Evolutionary conservation across 176 grass and related monocot species (phyloP).

Genomic region (Bolboschoenus planiculmis): DNA sequence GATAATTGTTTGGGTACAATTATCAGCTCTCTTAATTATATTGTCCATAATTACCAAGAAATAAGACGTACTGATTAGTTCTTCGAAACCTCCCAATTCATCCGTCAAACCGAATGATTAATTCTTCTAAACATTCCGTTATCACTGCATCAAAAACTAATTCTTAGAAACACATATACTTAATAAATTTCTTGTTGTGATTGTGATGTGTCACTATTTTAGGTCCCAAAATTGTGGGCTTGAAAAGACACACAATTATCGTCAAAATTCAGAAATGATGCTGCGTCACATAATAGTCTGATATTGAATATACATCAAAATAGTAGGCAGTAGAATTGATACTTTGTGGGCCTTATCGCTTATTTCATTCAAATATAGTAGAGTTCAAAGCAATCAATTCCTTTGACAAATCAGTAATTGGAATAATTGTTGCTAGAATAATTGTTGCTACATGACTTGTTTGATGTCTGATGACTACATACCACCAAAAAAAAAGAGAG

Average conservation of each 20-base stretch:
- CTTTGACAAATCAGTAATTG: not conserved
- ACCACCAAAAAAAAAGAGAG: not conserved
- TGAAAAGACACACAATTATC: not conserved
- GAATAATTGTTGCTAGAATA: conserved; percentile 1
- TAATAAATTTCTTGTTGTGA: not conserved
- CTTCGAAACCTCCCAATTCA: too few species aligned
- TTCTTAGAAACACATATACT: too few species aligned
- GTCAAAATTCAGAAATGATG: not conserved
- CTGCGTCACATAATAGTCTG: not conserved
- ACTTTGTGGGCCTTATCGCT: not conserved
- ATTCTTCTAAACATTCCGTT: too few species aligned
- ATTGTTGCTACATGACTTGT: not conserved
- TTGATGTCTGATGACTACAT: not conserved
- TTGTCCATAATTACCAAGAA: too few species aligned
- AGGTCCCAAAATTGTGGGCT: not conserved
- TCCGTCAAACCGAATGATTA: too few species aligned
- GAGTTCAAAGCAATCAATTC: not conserved
- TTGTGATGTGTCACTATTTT: not conserved
- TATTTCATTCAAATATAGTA: not conserved
- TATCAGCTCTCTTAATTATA: too few species aligned
- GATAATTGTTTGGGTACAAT: too few species aligned
- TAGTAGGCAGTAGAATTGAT: not conserved
- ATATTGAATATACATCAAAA: not conserved
- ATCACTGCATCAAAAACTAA: too few species aligned
- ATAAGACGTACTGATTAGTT: too few species aligned